Conservation (phyloP, 257 asterid species). For the Solanum ossicruentum region DNA sequence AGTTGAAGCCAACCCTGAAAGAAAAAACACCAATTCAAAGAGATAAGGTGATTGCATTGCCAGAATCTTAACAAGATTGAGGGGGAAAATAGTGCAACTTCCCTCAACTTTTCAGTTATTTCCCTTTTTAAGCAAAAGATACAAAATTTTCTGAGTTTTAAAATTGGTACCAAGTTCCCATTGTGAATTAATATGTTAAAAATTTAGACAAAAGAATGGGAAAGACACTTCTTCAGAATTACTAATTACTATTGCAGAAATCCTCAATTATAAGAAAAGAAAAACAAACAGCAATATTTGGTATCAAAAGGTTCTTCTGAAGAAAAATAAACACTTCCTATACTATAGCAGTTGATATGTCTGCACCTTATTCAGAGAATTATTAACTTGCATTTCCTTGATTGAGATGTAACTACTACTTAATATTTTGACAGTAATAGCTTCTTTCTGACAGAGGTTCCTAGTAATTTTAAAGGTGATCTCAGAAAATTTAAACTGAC, state of each 20-base stretch:
- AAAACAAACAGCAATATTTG: neutral
- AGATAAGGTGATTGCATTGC: neutral
- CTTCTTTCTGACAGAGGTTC: neutral
- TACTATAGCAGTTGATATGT: neutral
- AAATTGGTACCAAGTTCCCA: neutral
- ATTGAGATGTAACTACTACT: neutral
- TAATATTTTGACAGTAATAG: neutral
- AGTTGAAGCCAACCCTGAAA: slow-evolving; percentile 97
- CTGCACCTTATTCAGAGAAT: neutral
- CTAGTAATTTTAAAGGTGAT: neutral
- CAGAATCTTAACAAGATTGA: neutral
- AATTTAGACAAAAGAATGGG: neutral
- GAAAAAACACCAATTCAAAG: slow-evolving; percentile 9
- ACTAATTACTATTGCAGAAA: neutral
- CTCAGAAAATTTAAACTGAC: neutral
- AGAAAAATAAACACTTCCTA: neutral
- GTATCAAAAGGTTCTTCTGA: neutral
- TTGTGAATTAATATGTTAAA: neutral
- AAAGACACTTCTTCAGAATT: neutral
- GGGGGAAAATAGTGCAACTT: neutral
- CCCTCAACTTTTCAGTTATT: neutral
- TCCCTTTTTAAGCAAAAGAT: neutral
- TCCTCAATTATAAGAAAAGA: neutral
- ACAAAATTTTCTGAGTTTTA: neutral
- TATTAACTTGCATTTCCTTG: neutral